These are phyloP conservation scores for Verbascum thapsus DNA, from an alignment of 257 asterid species.

Conservation along the genomic window DNA sequence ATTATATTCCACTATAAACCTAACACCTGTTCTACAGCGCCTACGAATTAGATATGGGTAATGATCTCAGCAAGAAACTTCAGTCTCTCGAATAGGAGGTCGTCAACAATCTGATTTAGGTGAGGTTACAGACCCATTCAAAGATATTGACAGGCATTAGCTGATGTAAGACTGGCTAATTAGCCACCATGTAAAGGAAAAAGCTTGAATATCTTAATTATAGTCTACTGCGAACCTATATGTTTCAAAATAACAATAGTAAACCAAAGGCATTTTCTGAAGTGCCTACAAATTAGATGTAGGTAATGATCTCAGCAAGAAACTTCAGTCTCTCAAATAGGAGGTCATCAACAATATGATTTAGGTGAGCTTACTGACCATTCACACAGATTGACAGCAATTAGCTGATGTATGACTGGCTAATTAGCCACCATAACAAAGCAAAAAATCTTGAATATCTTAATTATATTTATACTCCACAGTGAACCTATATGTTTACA, in stretches of 20 bases:
- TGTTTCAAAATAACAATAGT: background rate
- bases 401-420: slow-evolving; percentile 49
- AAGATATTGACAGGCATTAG: slow-evolving; percentile 39
- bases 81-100: slow-evolving; percentile 36
- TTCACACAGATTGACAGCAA: slow-evolving; percentile 45
- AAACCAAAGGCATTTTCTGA: background rate
- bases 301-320: slow-evolving; percentile 33
- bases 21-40: background rate
- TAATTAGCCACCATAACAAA: slow-evolving; percentile 48
- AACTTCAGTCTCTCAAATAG: slow-evolving; percentile 30
- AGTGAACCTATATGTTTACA: background rate
- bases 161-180: slow-evolving; percentile 55
- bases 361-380: slow-evolving; percentile 56
- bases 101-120: slow-evolving; percentile 43
- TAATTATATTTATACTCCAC: background rate
- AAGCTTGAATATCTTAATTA: background rate
- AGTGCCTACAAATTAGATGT: slow-evolving; percentile 27
- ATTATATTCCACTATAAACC: background rate
- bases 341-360: slow-evolving; percentile 40
- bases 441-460: background rate
- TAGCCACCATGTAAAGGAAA: slow-evolving; percentile 39
- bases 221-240: background rate
- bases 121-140: slow-evolving; percentile 56
- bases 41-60: slow-evolving; percentile 31
- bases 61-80: slow-evolving; percentile 30